phyloP scores from a whole-genome alignment of 352 stramenopile genomes.

The Pythium sukuiense region DNA sequence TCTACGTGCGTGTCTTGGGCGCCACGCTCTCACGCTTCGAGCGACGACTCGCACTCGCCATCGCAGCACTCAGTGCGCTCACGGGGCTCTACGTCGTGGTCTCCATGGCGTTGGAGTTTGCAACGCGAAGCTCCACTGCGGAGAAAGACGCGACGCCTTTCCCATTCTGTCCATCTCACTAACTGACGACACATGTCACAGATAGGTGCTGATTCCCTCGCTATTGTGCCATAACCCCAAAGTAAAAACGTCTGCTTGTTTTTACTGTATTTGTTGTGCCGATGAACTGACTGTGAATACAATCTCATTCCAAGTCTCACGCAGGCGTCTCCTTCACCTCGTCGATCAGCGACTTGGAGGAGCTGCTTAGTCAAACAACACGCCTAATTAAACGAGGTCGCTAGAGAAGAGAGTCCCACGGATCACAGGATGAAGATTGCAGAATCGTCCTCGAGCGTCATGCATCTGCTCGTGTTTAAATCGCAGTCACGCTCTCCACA shows the following conservation, averaged over 20 bases:
- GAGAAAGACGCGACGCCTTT: not conserved
- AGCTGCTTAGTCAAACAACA: not conserved
- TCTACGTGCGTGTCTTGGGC: constrained; percentile 34
- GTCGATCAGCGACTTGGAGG: not conserved
- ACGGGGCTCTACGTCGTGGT: constrained; percentile 27
- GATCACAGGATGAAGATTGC: too few species aligned
- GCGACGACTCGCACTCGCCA: constrained; percentile 11
- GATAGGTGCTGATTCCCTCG: not conserved
- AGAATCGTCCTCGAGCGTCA: too few species aligned
- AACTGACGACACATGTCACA: not conserved
- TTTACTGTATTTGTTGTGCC: too few species aligned
- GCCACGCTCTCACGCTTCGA: constrained; percentile 18
- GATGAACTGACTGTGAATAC: too few species aligned
- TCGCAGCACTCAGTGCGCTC: constrained; percentile 11
- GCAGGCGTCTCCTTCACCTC: too few species aligned
- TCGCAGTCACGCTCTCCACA: too few species aligned
- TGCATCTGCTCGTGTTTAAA: too few species aligned
- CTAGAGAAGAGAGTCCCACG: too few species aligned
- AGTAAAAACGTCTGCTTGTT: not conserved
- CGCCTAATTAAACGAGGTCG: not conserved
- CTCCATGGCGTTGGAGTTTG: constrained; percentile 8
- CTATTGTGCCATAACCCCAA: not conserved
- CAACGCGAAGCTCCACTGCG: not conserved
- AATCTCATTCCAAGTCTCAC: too few species aligned
- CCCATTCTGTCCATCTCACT: constrained; percentile 15